Percentiles rank a stretch among this genome's conserved stretches.
Evolutionary conservation across 2,329 filamentous ascomycete genomes (phyloP).

Genomic region (Colletotrichum musicola): DNA sequence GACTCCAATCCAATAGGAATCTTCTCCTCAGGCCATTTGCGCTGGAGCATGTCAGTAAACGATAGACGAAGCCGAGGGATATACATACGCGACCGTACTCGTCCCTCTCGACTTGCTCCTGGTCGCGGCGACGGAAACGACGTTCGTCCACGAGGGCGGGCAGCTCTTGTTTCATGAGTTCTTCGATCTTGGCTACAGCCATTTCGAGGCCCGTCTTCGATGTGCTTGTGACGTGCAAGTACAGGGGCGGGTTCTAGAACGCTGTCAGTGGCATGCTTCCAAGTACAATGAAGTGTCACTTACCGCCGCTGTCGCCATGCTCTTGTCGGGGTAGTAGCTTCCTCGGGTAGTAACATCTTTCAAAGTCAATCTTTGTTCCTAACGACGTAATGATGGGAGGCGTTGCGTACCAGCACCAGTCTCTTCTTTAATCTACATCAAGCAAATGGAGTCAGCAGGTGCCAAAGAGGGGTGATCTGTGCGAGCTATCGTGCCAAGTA

Average conservation of each 20-base stretch:
- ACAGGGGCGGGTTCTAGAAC: slow-evolving; percentile 88
- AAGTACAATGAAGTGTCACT: slow-evolving; percentile 52
- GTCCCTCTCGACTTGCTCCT: slow-evolving; percentile 86
- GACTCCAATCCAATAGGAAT: slow-evolving; percentile 93
- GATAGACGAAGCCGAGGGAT: neutral
- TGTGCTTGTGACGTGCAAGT: slow-evolving; percentile 95
- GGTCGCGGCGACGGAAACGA: slow-evolving; percentile 86
- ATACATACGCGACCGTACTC: slow-evolving; percentile 85
- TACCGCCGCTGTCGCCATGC: slow-evolving; percentile 94
- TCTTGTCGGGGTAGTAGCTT: slow-evolving; percentile 97
- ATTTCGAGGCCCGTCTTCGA: slow-evolving; percentile 91
- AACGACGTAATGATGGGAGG: slow-evolving; percentile 60
- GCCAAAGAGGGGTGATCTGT: slow-evolving; percentile 77
- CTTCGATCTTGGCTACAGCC: slow-evolving; percentile 89
- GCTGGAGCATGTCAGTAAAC: slow-evolving; percentile 63
- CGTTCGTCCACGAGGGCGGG: slow-evolving; percentile 96
- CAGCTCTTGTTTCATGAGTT: slow-evolving; percentile 95
- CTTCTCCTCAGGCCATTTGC: slow-evolving; percentile 98
- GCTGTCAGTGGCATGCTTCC: slow-evolving; percentile 14
- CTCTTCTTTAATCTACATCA: slow-evolving; percentile 99
- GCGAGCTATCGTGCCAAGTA: slow-evolving; percentile 77
- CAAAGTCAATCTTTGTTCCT: slow-evolving; percentile 69
- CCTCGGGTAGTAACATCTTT: slow-evolving; percentile 98
- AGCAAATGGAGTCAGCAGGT: slow-evolving; percentile 92
- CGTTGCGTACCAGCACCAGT: slow-evolving; percentile 98